These are phyloP conservation scores for Tribonema minus DNA, from an alignment of 108 stramenopile species.

Conservation along the genomic window DNA sequence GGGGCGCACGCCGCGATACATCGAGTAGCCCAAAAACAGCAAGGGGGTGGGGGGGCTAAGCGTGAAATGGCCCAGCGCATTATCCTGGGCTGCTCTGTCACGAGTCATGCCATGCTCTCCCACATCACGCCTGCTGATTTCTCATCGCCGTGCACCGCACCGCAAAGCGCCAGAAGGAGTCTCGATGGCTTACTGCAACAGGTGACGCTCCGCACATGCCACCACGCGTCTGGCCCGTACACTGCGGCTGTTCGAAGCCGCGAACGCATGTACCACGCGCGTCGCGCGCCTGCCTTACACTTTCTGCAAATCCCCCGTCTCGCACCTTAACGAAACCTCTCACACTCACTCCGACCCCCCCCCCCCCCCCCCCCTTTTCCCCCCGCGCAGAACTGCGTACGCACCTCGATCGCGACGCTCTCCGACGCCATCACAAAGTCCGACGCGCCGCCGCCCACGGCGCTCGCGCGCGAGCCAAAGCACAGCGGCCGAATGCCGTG, in stretches of 20 bases:
- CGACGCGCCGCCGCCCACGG: conserved; percentile 41
- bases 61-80: no score
- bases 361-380: background rate
- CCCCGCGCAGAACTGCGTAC: background rate
- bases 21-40: conserved; percentile 72
- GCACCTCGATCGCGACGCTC: conserved; percentile 86
- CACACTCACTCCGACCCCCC: background rate
- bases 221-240: background rate
- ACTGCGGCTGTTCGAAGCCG: background rate
- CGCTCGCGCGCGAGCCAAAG: conserved; percentile 39
- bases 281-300: background rate
- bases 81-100: no score
- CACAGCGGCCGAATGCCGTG: conserved; percentile 85
- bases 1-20: conserved; percentile 81
- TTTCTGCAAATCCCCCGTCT: no score
- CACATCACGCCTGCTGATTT: no score
- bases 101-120: no score
- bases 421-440: conserved; percentile 88
- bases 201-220: background rate
- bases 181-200: no score
- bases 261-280: background rate
- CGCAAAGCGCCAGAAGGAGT: no score
- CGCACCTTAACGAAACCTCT: no score
- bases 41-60: no score
- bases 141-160: no score